Evolutionary conservation across 2,329 filamentous ascomycete genomes (phyloP), one percentile per base, ranked within the genome.

Genomic region (Daldinia eschscholtzii): DNA sequence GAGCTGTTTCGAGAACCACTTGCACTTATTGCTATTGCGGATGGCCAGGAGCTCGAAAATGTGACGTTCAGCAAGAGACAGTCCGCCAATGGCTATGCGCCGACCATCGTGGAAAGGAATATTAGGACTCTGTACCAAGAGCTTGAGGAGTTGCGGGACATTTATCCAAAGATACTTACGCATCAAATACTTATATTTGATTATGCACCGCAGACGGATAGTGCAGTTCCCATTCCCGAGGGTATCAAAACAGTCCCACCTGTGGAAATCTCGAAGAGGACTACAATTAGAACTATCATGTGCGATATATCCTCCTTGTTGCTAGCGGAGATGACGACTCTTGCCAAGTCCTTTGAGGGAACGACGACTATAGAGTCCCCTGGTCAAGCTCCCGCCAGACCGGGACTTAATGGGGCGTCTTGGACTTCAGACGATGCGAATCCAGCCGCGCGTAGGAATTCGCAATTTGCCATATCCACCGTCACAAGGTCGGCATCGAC

Each of bases 1-100:
- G 96, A 99, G 79, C 84, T 95, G 48, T 97, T 93, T 79, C 88
- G 94, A 74, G 93, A 97, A 79, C 92, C 93, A 7, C 85, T 98
- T 61, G 88, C 92, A 58, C 86, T 98, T 28, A 87, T 99, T 70
- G 95, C 93, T 2, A 85, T 98, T 65, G 92, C 93, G 15, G 95
- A 98, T 80, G 93, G 92, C 55, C 81, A 83, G 44, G 93, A 97
- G 79, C 84, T 93, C 28, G 81, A 84, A 66, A 84, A 84, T 67
- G 79, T 81, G 4, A 80, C 82, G 48, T 87, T 88, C 70, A 86
- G 82, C 79, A 87, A 86, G 74, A 82, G 87, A 46, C 82, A 84
- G 58, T 89, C 87, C 12, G 79, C 81, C 9, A 86, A 84, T 59
- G 85, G 84, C 48, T 80, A 81, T 65, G 84, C 83, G 9, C 81